Base-by-base conservation (phyloP, 495 filamentous ascomycete species). In the Evernia prunastri region DNA sequence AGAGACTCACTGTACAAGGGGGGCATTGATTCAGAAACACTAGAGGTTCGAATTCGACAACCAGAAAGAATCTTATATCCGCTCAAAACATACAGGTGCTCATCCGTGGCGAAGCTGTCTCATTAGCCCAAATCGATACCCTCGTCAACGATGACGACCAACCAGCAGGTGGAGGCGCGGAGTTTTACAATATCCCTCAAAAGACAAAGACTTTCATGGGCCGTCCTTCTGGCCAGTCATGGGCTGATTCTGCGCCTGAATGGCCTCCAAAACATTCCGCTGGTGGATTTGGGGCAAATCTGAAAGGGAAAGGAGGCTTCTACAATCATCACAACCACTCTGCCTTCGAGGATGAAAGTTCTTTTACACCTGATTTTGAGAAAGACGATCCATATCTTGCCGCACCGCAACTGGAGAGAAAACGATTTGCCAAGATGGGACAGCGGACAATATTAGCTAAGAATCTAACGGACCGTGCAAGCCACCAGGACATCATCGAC, bases 401-500 rank as follows among this genome's bases (percentile, higher is more conserved):
- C 20, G 65, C 61, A 18, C 47, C 60, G 27, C 68, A 68, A 56
- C 64, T 60, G 61, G 72, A 65, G 60, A 71, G 68, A 57, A 74
- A 61, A 71, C 73, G 67, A 66, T 67, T 65, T 75, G 64, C 64
- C 59, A 69, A 49, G 64, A 58, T 42, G 9, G 82, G 83, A 56
- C 82, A 82, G 62, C 81, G 88, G 53, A 90, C 89, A 0, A 63
- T 93, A 29, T 73, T 83, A 40, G 76, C 91, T 37, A 75, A 76
- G 56, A 85, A 86, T 60, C 79, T 93, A 6, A 79, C 86, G 1
- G 83, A 88, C n/a, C 77, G 77, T 2, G 79, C 80, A 47, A 87
- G 84, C 2, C 85, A 90, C 66, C 77, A 77, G 53, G 89, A 93
- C 66, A 79, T 93, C 60, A 78, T 84, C 4, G 77, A 79, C n/a